phyloP scores from a whole-genome alignment of 73 alveolate species.

The Stentor roeselii region DNA sequence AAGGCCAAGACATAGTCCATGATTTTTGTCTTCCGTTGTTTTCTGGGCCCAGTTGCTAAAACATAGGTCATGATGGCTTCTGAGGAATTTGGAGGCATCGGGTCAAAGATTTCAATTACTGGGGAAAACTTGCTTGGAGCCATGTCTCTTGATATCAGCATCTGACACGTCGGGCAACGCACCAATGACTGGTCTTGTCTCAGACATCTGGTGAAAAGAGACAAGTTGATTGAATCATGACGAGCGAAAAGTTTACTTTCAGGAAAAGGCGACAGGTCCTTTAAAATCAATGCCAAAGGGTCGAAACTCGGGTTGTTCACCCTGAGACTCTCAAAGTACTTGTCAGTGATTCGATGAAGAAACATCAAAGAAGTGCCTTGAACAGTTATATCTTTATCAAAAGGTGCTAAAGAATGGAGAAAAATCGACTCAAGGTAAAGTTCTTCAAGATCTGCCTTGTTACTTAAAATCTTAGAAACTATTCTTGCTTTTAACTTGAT shows the following conservation, averaged over 20 bases:
- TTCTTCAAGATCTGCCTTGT: constrained; percentile 15
- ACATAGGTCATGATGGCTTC: background rate
- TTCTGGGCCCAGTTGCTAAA: background rate
- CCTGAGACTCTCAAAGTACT: background rate
- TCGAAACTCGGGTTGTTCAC: constrained; percentile 7
- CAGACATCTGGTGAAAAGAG: background rate
- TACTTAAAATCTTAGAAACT: background rate
- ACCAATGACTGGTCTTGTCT: constrained; percentile 22
- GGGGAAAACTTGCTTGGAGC: constrained; percentile 13
- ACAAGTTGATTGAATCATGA: background rate
- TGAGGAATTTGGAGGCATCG: constrained; percentile 22
- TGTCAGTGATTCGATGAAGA: constrained; percentile 5
- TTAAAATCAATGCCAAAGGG: background rate
- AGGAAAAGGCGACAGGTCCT: background rate
- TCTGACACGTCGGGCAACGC: background rate
- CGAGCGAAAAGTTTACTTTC: background rate
- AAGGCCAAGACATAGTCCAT: background rate
- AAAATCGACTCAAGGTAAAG: background rate
- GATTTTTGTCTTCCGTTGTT: background rate
- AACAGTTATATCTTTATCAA: background rate
- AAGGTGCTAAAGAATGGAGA: background rate
- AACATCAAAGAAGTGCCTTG: background rate
- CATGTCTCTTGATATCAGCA: constrained; percentile 25
- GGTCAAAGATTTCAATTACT: background rate
- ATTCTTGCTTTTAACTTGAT: background rate